Percentiles rank a stretch among this genome's conserved stretches.
phyloP scores from a whole-genome alignment of 192 early-diverging fungal genomes.

The Coemansia furcata region DNA sequence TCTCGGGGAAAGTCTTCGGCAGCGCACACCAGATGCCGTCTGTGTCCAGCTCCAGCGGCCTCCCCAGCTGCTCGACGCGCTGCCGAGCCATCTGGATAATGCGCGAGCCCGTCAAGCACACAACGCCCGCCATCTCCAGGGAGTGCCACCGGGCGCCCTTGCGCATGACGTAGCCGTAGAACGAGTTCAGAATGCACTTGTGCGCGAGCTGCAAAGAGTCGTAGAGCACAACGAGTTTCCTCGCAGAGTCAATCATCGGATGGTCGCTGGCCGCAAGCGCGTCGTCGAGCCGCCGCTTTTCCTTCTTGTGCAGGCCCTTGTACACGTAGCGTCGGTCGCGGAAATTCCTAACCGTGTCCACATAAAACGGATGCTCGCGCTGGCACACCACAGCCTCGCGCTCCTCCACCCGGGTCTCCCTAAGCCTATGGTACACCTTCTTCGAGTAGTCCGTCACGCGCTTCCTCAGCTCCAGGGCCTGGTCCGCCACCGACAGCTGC shows the following conservation, averaged over 20 bases:
- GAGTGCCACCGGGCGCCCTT: constrained; percentile 99
- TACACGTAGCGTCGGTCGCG: constrained; percentile 98
- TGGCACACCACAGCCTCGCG: constrained; percentile 94
- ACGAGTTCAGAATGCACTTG: constrained; percentile 93
- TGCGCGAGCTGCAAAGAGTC: constrained; percentile 98
- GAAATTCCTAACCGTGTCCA: constrained; percentile 94
- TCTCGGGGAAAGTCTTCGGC: constrained; percentile 89
- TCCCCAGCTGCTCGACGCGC: constrained; percentile 88
- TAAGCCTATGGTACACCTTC: constrained; percentile 83
- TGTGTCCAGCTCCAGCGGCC: constrained; percentile 95
- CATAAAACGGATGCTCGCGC: constrained; percentile 96
- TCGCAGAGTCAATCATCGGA: constrained; percentile 72
- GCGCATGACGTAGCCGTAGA: constrained; percentile 99
- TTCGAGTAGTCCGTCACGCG: constrained; percentile 83
- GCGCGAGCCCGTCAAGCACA: constrained; percentile 92
- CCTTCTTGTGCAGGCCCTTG: constrained; percentile 88
- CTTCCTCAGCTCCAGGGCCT: constrained; percentile 68
- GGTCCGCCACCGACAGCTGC: constrained; percentile 65
- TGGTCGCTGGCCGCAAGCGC: constrained; percentile 65
- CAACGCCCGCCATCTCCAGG: constrained; percentile 98
- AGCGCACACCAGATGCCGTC: constrained; percentile 99
- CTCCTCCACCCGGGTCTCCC: constrained; percentile 78
- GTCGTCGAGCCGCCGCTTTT: constrained; percentile 81
- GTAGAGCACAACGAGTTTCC: constrained; percentile 92
- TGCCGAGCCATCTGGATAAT: constrained; percentile 97